Percentiles rank a stretch among this genome's conserved stretches.
Evolutionary conservation across 2,329 filamentous ascomycete genomes (phyloP).

Genomic region (Chaetomiaceae sp.): DNA sequence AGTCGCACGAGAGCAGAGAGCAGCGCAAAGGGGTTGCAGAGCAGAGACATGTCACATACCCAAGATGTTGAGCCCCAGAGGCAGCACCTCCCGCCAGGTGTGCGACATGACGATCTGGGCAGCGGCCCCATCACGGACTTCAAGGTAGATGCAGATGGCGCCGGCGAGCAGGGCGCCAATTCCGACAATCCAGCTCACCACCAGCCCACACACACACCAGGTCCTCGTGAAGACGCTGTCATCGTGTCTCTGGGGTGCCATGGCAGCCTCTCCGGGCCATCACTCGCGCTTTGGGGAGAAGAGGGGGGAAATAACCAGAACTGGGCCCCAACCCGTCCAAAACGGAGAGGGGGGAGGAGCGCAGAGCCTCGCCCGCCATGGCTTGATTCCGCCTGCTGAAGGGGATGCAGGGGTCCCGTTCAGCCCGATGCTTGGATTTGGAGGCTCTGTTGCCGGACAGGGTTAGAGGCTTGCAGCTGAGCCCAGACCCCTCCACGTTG

Average conservation of each 20-base stretch:
- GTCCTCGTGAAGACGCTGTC: slow-evolving; percentile 17
- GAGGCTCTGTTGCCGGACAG: slow-evolving; percentile 3
- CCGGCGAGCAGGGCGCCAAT: slow-evolving; percentile 17
- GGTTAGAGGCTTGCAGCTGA: too few relatives aligned
- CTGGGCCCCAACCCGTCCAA: background rate
- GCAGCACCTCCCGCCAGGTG: slow-evolving; percentile 23
- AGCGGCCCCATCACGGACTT: slow-evolving; percentile 13
- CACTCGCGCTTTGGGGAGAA: background rate
- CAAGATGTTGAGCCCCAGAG: slow-evolving; percentile 34
- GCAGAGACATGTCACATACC: slow-evolving; percentile 16
- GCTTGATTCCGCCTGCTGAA: background rate
- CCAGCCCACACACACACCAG: slow-evolving; percentile 18
- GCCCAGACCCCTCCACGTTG: background rate
- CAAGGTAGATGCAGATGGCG: slow-evolving; percentile 15
- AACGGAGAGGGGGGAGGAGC: background rate
- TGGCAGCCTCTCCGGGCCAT: slow-evolving; percentile 1
- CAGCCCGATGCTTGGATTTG: too few relatives aligned
- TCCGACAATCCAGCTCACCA: slow-evolving; percentile 20
- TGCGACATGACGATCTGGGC: slow-evolving; percentile 14
- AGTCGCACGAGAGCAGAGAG: background rate
- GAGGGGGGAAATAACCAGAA: background rate
- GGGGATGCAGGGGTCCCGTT: slow-evolving; percentile 9
- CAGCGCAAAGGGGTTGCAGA: background rate
- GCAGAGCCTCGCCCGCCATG: slow-evolving; percentile 9
- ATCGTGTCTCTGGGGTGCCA: slow-evolving; percentile 16